A percentile compares a stretch with the other conserved stretches of the same genome.
phyloP scores from a whole-genome alignment of 805 yeast genomes.

The Allodekkera sacchari region DNA sequence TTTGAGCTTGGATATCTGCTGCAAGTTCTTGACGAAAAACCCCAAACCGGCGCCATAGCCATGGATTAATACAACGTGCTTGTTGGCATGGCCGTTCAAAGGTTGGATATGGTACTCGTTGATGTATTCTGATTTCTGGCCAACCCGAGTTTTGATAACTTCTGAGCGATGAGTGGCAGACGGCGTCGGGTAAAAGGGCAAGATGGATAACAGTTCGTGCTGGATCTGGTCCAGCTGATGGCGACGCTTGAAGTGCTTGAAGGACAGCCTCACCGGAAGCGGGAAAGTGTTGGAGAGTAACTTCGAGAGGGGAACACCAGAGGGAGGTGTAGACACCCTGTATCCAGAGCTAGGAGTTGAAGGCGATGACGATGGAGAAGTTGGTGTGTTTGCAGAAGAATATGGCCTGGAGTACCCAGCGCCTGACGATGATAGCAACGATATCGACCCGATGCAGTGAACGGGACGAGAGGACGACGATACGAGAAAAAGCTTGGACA shows the following conservation, averaged over 20 bases:
- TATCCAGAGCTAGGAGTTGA: conserved; percentile 18
- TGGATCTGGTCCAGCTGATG: conserved; percentile 25
- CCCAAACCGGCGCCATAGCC: conserved; percentile 94
- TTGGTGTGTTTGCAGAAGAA: too few relatives aligned
- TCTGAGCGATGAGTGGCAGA: conserved; percentile 39
- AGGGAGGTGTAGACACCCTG: conserved; percentile 53
- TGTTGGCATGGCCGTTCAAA: conserved; percentile 10
- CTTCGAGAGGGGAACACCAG: conserved; percentile 53
- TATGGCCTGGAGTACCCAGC: too few relatives aligned
- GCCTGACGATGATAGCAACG: too few relatives aligned
- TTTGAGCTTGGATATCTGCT: conserved; percentile 19
- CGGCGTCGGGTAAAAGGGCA: conserved; percentile 52
- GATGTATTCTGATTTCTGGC: conserved; percentile 38
- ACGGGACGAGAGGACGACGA: too few relatives aligned
- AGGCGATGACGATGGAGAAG: too few relatives aligned
- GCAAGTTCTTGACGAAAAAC: conserved; percentile 66
- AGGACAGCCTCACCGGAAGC: conserved; percentile 40
- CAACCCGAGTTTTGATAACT: conserved; percentile 48
- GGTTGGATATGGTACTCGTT: conserved; percentile 70
- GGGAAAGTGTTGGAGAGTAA: conserved; percentile 53
- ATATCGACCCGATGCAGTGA: too few relatives aligned
- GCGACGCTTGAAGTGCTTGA: conserved; percentile 37
- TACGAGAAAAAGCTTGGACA: too few relatives aligned
- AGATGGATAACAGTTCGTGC: conserved; percentile 36
- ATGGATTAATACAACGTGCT: conserved; percentile 69